Evolutionary conservation across 257 asterid species (phyloP).

Genomic region (Rubia yunnanensis): DNA sequence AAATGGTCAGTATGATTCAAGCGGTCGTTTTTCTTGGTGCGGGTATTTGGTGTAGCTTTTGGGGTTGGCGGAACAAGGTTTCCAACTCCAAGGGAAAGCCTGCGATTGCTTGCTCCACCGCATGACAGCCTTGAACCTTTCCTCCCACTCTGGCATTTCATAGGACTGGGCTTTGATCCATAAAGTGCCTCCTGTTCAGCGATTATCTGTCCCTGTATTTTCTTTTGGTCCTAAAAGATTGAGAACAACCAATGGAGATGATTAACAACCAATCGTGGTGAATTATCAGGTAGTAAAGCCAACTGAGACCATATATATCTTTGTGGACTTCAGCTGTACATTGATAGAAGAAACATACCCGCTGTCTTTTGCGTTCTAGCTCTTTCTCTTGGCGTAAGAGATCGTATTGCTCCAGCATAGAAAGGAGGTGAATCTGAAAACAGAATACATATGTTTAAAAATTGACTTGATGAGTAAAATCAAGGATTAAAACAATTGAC

Average conservation of each 20-base stretch:
- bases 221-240: constrained; percentile 64
- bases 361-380: constrained; percentile 72
- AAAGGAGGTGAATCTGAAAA: constrained; percentile 64
- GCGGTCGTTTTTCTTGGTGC: constrained; percentile 28
- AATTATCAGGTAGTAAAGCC: neutral
- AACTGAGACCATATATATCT: neutral
- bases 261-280: neutral
- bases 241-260: neutral
- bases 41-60: constrained; percentile 32
- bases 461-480: neutral
- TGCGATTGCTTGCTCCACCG: constrained; percentile 27
- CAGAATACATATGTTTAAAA: neutral
- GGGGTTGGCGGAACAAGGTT: constrained; percentile 21
- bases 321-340: neutral
- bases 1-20: constrained; percentile 42
- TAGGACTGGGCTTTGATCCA: constrained; percentile 44
- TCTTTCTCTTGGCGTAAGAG: constrained; percentile 80
- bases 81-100: constrained; percentile 40
- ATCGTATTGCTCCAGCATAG: constrained; percentile 75
- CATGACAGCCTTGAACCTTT: constrained; percentile 32
- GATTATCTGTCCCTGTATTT: constrained; percentile 39
- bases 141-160: constrained; percentile 34
- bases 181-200: constrained; percentile 43
- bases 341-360: constrained; percentile 38
- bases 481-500: neutral